Conservation (phyloP, 768 basidiomycete genomes). For the Termitomyces sp. region DNA sequence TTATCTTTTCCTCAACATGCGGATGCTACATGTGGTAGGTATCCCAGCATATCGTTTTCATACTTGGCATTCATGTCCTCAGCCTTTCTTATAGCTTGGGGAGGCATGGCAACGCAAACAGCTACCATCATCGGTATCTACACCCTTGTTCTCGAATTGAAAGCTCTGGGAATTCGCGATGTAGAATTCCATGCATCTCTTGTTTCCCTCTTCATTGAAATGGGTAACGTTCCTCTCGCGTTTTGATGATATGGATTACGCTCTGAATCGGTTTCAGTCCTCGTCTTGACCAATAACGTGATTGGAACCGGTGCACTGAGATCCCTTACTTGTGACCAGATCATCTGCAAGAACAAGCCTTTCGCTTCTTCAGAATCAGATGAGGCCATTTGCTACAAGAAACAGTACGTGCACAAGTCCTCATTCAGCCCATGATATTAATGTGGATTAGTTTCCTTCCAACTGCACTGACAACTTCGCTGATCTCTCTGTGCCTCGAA, state of each 20-base stretch:
- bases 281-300: slow-evolving; percentile 11
- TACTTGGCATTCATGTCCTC: background rate
- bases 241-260: background rate
- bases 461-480: slow-evolving; percentile 10
- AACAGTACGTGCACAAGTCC: slow-evolving; percentile 10
- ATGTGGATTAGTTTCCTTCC: slow-evolving; percentile 5
- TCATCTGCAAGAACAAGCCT: background rate
- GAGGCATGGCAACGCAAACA: slow-evolving; percentile 13
- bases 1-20: slow-evolving; percentile 4
- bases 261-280: slow-evolving; percentile 1
- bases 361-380: background rate
- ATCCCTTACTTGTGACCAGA: background rate
- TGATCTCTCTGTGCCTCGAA: slow-evolving; percentile 4
- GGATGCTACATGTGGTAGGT: slow-evolving; percentile 6
- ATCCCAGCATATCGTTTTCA: background rate
- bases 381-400: slow-evolving; percentile 8
- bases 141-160: slow-evolving; percentile 10
- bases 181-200: slow-evolving; percentile 7
- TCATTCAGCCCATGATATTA: background rate
- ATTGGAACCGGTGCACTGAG: slow-evolving; percentile 8
- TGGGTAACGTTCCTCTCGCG: slow-evolving; percentile 1
- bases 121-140: slow-evolving; percentile 8
- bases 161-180: slow-evolving; percentile 4
- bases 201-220: slow-evolving; percentile 1
- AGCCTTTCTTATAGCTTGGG: slow-evolving; percentile 14